Evolutionary conservation across 768 basidiomycete genomes (phyloP).

Genomic region (Serendipita vermifera): DNA sequence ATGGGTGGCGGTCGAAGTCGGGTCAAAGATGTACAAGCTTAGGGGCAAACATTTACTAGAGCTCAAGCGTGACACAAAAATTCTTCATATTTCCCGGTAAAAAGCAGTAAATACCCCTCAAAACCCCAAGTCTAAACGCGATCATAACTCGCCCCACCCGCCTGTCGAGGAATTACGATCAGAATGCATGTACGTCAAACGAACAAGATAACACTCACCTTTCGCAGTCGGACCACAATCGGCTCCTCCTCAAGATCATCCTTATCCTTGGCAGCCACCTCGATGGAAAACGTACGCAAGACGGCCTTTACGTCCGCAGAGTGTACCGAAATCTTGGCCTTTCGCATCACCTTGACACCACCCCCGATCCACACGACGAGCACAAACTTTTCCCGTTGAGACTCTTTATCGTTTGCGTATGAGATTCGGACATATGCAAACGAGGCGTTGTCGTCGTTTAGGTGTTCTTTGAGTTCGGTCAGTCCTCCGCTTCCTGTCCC

Average conservation of each 20-base stretch:
- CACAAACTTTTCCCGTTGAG: constrained; percentile 78
- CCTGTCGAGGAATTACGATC: constrained; percentile 32
- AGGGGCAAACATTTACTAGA: no score
- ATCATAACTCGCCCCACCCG: constrained; percentile 82
- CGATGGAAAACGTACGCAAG: constrained; percentile 56
- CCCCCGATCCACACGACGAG: constrained; percentile 76
- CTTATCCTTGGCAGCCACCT: constrained; percentile 71
- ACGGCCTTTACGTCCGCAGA: constrained; percentile 74
- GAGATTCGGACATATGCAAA: constrained; percentile 75
- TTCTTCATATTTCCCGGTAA: no score
- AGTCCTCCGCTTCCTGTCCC: constrained; percentile 71
- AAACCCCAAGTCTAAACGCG: no score
- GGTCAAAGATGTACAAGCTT: no score
- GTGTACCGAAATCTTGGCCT: constrained; percentile 91
- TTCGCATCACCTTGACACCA: constrained; percentile 78
- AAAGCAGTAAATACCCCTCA: no score
- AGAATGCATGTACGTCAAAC: constrained; percentile 9
- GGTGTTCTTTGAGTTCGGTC: constrained; percentile 53
- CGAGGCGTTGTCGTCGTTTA: constrained; percentile 64
- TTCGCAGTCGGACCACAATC: constrained; percentile 67
- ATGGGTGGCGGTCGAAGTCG: no score
- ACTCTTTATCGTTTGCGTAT: constrained; percentile 80
- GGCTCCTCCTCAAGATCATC: constrained; percentile 81
- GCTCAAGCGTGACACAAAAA: no score
- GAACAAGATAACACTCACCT: constrained; percentile 37